Conservation (phyloP, 1,139 yeast genomes). For the Suhomyces taliae region DNA sequence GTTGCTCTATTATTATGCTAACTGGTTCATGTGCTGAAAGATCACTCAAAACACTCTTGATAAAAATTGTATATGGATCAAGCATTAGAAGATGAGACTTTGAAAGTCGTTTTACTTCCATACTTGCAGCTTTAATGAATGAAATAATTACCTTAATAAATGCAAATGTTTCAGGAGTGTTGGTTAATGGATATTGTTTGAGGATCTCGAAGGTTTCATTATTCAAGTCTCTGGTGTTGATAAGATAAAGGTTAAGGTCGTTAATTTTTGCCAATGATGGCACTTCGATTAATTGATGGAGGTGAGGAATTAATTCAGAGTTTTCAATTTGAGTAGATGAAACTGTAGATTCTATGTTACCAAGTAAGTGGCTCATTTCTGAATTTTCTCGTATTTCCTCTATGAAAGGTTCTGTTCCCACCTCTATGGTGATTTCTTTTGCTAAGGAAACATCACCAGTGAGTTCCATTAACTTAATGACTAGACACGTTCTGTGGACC, state of each 20-base stretch:
- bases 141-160: constrained; percentile 9
- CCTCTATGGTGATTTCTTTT: neutral
- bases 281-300: neutral
- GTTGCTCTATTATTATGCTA: constrained; percentile 4
- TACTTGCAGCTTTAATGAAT: constrained; percentile 1
- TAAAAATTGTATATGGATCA: constrained; percentile 22
- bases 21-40: constrained; percentile 4
- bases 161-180: constrained; percentile 5
- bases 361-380: neutral
- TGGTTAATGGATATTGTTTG: constrained; percentile 4
- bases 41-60: constrained; percentile 13
- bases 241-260: constrained; percentile 5
- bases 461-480: constrained; percentile 10
- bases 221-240: constrained; percentile 1
- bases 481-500: constrained; percentile 7
- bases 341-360: neutral
- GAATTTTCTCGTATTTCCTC: constrained; percentile 4
- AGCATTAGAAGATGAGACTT: constrained; percentile 22
- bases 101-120: constrained; percentile 12
- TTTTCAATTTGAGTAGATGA: neutral
- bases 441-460: constrained; percentile 3
- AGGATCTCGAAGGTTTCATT: constrained; percentile 6
- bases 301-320: neutral
- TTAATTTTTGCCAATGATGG: constrained; percentile 1
- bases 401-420: constrained; percentile 4